A percentile compares a stretch with the other conserved stretches of the same genome.
phyloP scores from a whole-genome alignment of 768 basidiomycete species.

The Exidia glandulosa region DNA sequence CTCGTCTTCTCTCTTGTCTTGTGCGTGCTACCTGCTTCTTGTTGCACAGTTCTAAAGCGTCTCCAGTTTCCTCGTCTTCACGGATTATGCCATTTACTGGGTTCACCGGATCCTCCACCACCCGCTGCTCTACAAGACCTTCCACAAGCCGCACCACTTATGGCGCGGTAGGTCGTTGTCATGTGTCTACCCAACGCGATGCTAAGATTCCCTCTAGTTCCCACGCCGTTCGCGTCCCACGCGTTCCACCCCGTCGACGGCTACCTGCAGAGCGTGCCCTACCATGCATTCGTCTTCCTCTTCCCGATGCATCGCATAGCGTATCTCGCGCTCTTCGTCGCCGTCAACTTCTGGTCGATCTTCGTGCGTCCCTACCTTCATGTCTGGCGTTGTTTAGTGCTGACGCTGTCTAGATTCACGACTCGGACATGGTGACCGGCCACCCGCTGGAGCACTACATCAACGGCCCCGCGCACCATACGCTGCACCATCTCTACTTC shows the following conservation, averaged over 20 bases:
- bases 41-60: neutral
- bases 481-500: constrained; percentile 93
- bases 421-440: constrained; percentile 96
- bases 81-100: constrained; percentile 94
- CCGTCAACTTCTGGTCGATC: constrained; percentile 92
- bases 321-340: constrained; percentile 78
- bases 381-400: neutral
- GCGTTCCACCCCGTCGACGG: constrained; percentile 98
- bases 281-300: constrained; percentile 82
- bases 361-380: constrained; percentile 40
- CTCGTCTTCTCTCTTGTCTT: constrained; percentile 42
- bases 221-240: constrained; percentile 93
- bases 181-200: neutral
- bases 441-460: constrained; percentile 79
- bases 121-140: constrained; percentile 73
- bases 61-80: constrained; percentile 66
- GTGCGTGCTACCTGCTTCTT: neutral
- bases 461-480: constrained; percentile 98
- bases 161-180: constrained; percentile 71
- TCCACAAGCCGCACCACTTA: constrained; percentile 98
- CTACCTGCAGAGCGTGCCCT: constrained; percentile 86
- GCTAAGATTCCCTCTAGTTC: constrained; percentile 41
- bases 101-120: constrained; percentile 85
- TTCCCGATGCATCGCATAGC: constrained; percentile 83
- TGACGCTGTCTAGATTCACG: constrained; percentile 63